Evolutionary conservation across 1,139 yeast species (phyloP), one percentile per base, ranked within the genome.

Genomic region (Hansenula anomala): DNA sequence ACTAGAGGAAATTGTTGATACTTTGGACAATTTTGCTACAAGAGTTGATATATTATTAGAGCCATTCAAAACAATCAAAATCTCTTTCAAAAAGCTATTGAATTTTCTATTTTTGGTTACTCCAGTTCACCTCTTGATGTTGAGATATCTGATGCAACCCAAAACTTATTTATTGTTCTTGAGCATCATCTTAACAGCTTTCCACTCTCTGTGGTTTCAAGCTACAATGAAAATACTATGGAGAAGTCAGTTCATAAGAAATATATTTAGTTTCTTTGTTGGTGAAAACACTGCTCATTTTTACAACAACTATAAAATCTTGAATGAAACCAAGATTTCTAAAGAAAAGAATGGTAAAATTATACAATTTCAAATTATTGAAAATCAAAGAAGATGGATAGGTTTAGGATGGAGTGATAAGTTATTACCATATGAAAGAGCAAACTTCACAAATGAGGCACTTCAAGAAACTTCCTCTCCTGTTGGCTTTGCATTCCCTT

Each of bases 301-400:
- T 5, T 43, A 52, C 33, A 54, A 54, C 35, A 48, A 48, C 25
- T 44, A 45, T 41, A 71, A 60, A 39, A 64, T 73, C 14, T 36
- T 73, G 25, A 63, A 64, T 34, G 71, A 69, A 37, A 54, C 62
- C 6, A 59, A 66, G 14, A 59, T 66, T 6, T 67, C 75, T 0
- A 65, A 74, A 2, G 64, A 70, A 4, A 70, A 64, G 37, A 59
- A 71, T 32, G 67, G 66, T 32, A 76, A 75, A 47, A 60, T 68
- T 1, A 68, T 78, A 1, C 59, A 68, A 36, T 77, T 78, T 48
- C 74, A 69, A 39, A 58, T 78, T 1, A 54, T 73, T 33, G 82
- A 79, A 47, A 74, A 78, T 48, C 79, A 79, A 52, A 63, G 86
- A 49, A 61, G 83, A 38, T 78, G 84, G 83, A 37, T 77, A 4